Conservation (phyloP, 176 grass and related monocot genomes). For the Avena atlantica region DNA sequence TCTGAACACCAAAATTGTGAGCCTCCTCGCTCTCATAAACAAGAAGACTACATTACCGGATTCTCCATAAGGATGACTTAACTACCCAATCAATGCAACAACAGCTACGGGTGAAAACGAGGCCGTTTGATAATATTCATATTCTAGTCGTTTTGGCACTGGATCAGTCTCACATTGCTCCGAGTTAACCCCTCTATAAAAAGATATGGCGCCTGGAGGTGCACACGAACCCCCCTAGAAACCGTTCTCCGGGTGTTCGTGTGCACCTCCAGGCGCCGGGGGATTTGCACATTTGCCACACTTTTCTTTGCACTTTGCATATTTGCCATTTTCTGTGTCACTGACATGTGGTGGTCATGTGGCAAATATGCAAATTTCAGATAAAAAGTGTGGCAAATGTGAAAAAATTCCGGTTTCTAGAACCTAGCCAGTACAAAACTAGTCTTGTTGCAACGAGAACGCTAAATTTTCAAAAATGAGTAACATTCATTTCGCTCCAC, state of each 20-base stretch:
- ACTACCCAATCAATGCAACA: background rate
- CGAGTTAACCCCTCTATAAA: background rate
- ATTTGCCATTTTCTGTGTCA: too few species aligned
- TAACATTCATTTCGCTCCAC: background rate
- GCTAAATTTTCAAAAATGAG: background rate
- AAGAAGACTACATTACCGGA: background rate
- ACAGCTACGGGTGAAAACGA: background rate
- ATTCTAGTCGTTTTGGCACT: background rate
- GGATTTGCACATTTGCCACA: too few species aligned
- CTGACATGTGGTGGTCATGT: too few species aligned
- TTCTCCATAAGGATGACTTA: background rate
- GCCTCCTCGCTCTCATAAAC: background rate
- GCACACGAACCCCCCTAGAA: background rate
- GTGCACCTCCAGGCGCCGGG: too few species aligned
- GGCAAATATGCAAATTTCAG: too few species aligned
- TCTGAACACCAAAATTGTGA: background rate
- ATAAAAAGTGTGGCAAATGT: too few species aligned
- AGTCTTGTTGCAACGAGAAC: background rate
- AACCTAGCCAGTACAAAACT: background rate
- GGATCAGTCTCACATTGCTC: slow-evolving; percentile 24
- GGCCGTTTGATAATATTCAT: background rate
- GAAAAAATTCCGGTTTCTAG: too few species aligned
- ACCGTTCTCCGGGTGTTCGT: too few species aligned
- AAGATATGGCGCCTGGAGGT: background rate
- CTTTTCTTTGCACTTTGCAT: too few species aligned